Evolutionary conservation across 371 early-diverging fungal species (phyloP), one percentile per base, ranked within the genome.

Genomic region (Dinochytrium kinnereticum): DNA sequence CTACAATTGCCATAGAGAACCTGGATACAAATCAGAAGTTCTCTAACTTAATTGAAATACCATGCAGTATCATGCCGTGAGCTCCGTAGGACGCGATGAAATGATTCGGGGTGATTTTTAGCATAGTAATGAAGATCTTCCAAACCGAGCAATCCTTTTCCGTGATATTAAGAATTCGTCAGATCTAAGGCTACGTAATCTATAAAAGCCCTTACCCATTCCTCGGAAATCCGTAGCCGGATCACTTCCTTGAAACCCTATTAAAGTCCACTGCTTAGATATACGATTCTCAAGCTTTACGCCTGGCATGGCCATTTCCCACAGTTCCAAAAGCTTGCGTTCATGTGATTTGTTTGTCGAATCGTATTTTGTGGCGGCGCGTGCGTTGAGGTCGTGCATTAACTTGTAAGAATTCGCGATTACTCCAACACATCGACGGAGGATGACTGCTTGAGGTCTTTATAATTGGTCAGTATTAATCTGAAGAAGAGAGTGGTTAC

Each of bases 211-310:
- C n/a, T 59, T 80, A 81, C 90, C 95, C 94, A 95, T 93, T 31
- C 93, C 93, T 36, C 95, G 86, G 71, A 95, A 95, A 82, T 95
- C 95, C 0, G 94, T 93, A 10, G 95, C 91, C 0, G 94, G 95
- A 78, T 94, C 93, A 26, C 80, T 82, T 40, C 94, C 94, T 73
- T 95, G 95, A 73, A 95, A 95, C 91, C 84, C 92, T 76, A 93
- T 86, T 84, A 85, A 85, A 53, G 81, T 78, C 94, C 94, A 94
- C 75, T 92, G 91, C 68, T 81, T 80, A 3, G 89, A 82, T 24
- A 87, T 70, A 24, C 93, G 76, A 17, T 73, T 69, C 10, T 75
- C 71, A 21, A 92, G 77, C 53, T 82, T 73, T 33, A 87, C 86
- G 50, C 86, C 76, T 0, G 92, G 93, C 83, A 86, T 88, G 64